These are phyloP conservation scores for Brassica juncea DNA, from an alignment of 345 rosid species.

Conservation along the genomic window DNA sequence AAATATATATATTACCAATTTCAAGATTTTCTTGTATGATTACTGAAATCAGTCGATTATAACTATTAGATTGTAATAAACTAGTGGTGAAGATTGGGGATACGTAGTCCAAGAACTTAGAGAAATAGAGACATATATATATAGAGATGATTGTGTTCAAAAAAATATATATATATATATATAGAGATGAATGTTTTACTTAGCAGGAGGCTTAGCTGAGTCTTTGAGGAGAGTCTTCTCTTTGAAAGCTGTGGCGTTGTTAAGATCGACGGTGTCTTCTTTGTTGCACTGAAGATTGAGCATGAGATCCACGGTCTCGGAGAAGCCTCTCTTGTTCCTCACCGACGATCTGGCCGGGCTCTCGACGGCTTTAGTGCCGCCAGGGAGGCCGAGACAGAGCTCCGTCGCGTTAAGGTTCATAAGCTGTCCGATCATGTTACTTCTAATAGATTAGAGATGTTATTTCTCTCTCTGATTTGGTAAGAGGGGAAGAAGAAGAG, in stretches of 20 bases:
- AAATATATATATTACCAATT: neutral
- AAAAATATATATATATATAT: neutral
- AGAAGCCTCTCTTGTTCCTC: constrained; percentile 69
- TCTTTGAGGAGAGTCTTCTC: constrained; percentile 39
- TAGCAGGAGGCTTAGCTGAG: constrained; percentile 66
- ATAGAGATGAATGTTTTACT: constrained; percentile 45
- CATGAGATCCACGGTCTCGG: constrained; percentile 75
- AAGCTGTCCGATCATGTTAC: constrained; percentile 37
- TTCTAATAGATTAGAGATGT: constrained; percentile 10
- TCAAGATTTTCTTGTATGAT: constrained; percentile 1
- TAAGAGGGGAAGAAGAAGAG: constrained; percentile 28
- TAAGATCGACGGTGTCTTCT: constrained; percentile 40
- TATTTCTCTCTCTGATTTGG: constrained; percentile 24
- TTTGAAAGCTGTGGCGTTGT: constrained; percentile 23
- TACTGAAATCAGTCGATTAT: neutral
- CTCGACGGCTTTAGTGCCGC: constrained; percentile 36
- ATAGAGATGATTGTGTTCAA: no score
- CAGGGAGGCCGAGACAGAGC: constrained; percentile 79
- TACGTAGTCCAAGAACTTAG: constrained; percentile 6
- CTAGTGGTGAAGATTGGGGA: neutral
- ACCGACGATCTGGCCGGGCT: constrained; percentile 35
- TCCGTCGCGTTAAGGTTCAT: constrained; percentile 73
- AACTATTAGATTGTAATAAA: neutral
- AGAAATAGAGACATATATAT: neutral
- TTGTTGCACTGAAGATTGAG: constrained; percentile 55